A percentile compares a stretch with the other conserved stretches of the same genome.
phyloP scores from a whole-genome alignment of 352 stramenopile species.

The Phytophthora ramorum region DNA sequence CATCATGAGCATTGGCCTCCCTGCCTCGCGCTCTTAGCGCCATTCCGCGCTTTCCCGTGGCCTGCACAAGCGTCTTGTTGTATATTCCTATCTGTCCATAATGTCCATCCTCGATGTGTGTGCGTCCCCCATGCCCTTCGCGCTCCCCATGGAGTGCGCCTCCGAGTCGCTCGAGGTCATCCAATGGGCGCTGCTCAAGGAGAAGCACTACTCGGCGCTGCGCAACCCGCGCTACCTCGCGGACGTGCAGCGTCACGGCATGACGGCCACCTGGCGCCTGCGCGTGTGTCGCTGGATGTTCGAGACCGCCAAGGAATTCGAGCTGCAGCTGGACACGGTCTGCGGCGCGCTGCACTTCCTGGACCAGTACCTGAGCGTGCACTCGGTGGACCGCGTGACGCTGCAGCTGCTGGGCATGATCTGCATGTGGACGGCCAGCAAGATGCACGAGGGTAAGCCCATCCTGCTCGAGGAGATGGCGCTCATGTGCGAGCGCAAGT shows the following conservation, averaged over 20 bases:
- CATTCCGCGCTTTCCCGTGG: slow-evolving; percentile 50
- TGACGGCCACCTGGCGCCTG: slow-evolving; percentile 67
- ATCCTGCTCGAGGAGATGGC: slow-evolving; percentile 80
- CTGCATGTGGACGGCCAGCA: slow-evolving; percentile 74
- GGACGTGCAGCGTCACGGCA: slow-evolving; percentile 59
- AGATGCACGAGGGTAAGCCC: slow-evolving; percentile 76
- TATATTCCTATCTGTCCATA: slow-evolving; percentile 19
- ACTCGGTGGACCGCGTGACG: slow-evolving; percentile 77
- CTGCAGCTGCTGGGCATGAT: slow-evolving; percentile 81
- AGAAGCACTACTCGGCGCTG: slow-evolving; percentile 36
- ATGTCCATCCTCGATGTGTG: slow-evolving; percentile 21
- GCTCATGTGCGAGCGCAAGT: slow-evolving; percentile 79
- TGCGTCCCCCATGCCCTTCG: slow-evolving; percentile 26
- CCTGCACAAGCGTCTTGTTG: slow-evolving; percentile 35
- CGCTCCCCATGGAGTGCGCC: slow-evolving; percentile 28
- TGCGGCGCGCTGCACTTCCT: slow-evolving; percentile 71
- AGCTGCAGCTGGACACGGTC: slow-evolving; percentile 70
- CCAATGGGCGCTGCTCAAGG: slow-evolving; percentile 48
- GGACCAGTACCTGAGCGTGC: slow-evolving; percentile 69
- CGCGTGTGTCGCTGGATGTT: slow-evolving; percentile 88
- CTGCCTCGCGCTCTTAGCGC: slow-evolving; percentile 25
- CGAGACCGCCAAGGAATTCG: slow-evolving; percentile 76
- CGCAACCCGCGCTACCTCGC: slow-evolving; percentile 55
- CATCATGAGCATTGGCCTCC: slow-evolving; percentile 26
- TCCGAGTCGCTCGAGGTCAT: slow-evolving; percentile 40